A percentile compares a stretch with the other conserved stretches of the same genome.
phyloP scores from a whole-genome alignment of 2,329 filamentous ascomycete genomes.

The Diaporthe citrichinensis region DNA sequence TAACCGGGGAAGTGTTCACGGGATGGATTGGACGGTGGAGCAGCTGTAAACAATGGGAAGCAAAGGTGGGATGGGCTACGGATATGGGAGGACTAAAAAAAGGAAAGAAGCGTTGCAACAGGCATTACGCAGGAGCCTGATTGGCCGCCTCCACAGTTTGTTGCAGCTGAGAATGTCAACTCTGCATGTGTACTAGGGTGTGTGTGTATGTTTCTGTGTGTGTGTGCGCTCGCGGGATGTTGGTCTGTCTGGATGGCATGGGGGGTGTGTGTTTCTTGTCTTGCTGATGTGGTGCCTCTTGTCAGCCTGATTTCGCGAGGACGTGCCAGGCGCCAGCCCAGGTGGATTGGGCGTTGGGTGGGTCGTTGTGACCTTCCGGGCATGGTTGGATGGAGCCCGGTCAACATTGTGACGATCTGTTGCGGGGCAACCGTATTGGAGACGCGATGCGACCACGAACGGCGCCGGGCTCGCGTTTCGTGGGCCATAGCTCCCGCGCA shows the following conservation, averaged over 20 bases:
- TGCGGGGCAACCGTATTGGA: constrained; percentile 32
- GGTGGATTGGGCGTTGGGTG: constrained; percentile 1
- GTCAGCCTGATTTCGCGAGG: constrained; percentile 32
- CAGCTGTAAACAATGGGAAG: constrained; percentile 32
- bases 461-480: constrained; percentile 24
- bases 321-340: constrained; percentile 25
- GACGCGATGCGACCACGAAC: constrained; percentile 24
- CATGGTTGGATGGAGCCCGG: constrained; percentile 19
- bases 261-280: neutral
- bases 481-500: constrained; percentile 20
- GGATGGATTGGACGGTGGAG: constrained; percentile 29
- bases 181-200: constrained; percentile 25
- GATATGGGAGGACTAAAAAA: constrained; percentile 27
- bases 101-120: constrained; percentile 23
- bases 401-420: constrained; percentile 30
- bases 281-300: constrained; percentile 9
- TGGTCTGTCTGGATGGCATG: neutral
- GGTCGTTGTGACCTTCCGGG: neutral
- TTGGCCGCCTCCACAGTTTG: constrained; percentile 17
- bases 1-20: constrained; percentile 5
- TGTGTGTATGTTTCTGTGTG: neutral
- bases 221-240: neutral
- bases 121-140: constrained; percentile 14
- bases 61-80: constrained; percentile 16
- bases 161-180: constrained; percentile 34